Base-by-base conservation (phyloP, 1,284 basidiomycete genomes). In the Erythrobasidium hasegawianum region DNA sequence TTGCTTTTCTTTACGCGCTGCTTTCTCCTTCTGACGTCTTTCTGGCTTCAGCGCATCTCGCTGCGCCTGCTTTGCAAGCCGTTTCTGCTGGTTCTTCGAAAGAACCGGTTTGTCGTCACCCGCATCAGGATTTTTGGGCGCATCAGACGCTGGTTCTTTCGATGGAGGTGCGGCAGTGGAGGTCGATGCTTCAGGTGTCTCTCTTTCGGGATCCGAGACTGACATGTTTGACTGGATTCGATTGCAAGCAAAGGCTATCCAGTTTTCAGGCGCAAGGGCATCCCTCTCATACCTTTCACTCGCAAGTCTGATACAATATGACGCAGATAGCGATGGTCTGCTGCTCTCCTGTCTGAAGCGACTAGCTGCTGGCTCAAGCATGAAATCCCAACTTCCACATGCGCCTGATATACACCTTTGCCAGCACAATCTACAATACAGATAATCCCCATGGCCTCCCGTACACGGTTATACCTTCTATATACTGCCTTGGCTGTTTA, bases 61-160 rank as follows among this genome's bases (percentile, higher is more conserved):
- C 2, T 24, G 14, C 20, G 62, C 67, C 40, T 59, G 55, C 24
- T 39, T 38, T 20, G 57, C 67, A 13, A 69, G 56, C 49, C 57
- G 61, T 20, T 59, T 62, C 33, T 64, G 64, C 27, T 39, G n/a
- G 22, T 55, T 60, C 52, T 69, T 69, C 20, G 57, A 57, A 4
- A 69, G 24, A 2, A 18, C 47, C 3, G 38, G 56, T 18, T 45
- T 26, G 18, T 22, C 52, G 14, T 43, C 27, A n/a, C 1, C 33
- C 10, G 2, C 11, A 10, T 29, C 38, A 18, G 27, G 39, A 13
- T 14, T 13, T n/a, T 10, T 41, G 22, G 11, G 41, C 16, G 73
- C 69, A 18, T 13, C 33, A 26, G 57, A 43, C 2, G 39, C 50
- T 47, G 20, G 9, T n/a, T 1, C n/a, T 13, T 16, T 47, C 45